phyloP scores from a whole-genome alignment of 2,329 filamentous ascomycete species.

The Tricladium varicosporioides region DNA sequence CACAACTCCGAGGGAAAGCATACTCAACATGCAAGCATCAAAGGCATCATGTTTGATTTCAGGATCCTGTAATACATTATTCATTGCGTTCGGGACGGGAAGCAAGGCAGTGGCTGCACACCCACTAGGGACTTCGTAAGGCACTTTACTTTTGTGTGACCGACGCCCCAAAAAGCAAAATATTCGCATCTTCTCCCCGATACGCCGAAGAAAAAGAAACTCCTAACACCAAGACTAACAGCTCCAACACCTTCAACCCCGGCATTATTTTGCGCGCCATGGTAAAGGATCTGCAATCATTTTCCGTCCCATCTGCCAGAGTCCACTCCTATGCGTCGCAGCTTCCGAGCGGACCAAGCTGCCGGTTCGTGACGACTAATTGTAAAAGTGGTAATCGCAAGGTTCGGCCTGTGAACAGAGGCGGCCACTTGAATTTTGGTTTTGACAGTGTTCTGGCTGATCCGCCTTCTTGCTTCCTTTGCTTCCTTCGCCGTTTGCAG shows the following conservation, averaged over 20 bases:
- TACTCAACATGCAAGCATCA: too few species aligned
- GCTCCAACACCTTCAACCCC: too few species aligned
- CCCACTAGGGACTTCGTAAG: background rate
- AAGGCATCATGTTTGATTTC: too few species aligned
- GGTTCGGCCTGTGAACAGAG: conserved; percentile 15
- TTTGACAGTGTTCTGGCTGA: conserved; percentile 10
- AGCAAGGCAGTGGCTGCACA: too few species aligned
- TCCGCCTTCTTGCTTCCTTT: conserved; percentile 2
- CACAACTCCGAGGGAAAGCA: too few species aligned
- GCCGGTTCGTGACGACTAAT: background rate
- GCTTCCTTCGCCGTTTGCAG: conserved; percentile 1
- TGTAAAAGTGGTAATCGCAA: conserved; percentile 15
- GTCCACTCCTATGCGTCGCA: too few species aligned
- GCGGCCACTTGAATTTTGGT: conserved; percentile 15
- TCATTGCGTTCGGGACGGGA: too few species aligned
- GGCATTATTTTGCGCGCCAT: too few species aligned
- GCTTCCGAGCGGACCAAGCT: background rate
- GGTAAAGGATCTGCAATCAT: too few species aligned
- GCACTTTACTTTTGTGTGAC: background rate
- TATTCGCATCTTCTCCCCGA: conserved; percentile 8
- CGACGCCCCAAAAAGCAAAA: background rate
- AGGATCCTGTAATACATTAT: too few species aligned
- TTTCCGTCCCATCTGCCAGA: too few species aligned
- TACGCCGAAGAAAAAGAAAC: conserved; percentile 1
- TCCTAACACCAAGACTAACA: background rate